Percentiles rank a stretch among this genome's conserved stretches.
Conservation (phyloP, 768 basidiomycete species). For the Lactarius trivialis region DNA sequence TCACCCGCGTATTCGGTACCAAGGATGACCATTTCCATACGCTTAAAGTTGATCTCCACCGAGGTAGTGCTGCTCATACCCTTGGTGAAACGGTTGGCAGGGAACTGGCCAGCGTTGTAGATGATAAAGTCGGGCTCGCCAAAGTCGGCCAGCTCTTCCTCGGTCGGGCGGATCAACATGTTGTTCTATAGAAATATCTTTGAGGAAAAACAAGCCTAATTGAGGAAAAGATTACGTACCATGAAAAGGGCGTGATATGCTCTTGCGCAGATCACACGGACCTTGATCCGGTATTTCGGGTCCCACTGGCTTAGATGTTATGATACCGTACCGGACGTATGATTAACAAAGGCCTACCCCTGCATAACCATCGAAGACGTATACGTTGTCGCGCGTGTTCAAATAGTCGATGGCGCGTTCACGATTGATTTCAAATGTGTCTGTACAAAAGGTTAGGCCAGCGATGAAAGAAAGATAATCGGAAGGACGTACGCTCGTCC, state of each 20-base stretch:
- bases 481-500: conserved; percentile 70
- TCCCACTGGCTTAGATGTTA: conserved; percentile 61
- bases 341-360: conserved; percentile 47
- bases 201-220: conserved; percentile 9
- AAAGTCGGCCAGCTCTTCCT: conserved; percentile 87
- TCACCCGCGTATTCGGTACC: conserved; percentile 97
- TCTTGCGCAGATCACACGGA: conserved; percentile 96
- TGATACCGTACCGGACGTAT: conserved; percentile 2
- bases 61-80: conserved; percentile 99
- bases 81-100: conserved; percentile 98
- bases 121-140: conserved; percentile 99
- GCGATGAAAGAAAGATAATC: neutral
- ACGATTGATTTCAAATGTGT: conserved; percentile 99
- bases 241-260: conserved; percentile 99
- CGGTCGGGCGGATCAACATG: conserved; percentile 98
- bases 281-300: conserved; percentile 98
- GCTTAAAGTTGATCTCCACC: conserved; percentile 99
- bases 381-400: conserved; percentile 97
- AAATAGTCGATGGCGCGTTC: conserved; percentile 99
- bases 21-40: conserved; percentile 99
- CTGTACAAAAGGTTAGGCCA: conserved; percentile 30
- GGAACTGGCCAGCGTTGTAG: conserved; percentile 99
- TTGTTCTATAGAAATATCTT: conserved; percentile 58
- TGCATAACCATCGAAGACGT: conserved; percentile 94
- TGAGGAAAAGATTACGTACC: conserved; percentile 45